Percentiles rank a stretch among this genome's conserved stretches.
Evolutionary conservation across 2,329 filamentous ascomycete species (phyloP).

Genomic region (Fusarium floridanum): DNA sequence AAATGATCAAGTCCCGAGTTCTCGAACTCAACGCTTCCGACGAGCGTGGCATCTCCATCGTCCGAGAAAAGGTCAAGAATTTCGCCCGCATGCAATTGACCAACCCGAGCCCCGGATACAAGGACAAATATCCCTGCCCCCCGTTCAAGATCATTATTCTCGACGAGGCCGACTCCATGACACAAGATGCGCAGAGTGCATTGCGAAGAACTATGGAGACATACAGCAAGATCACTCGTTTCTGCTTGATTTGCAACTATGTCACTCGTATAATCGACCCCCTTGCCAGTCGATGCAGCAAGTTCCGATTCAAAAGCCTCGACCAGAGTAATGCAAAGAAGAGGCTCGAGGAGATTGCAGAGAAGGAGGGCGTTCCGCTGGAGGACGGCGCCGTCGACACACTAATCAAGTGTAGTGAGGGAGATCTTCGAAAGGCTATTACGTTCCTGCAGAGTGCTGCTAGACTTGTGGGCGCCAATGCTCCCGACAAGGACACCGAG

Average conservation of each 20-base stretch:
- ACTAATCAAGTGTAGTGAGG: constrained; percentile 88
- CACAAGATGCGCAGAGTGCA: constrained; percentile 95
- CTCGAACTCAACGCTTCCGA: constrained; percentile 99
- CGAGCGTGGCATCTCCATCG: constrained; percentile 96
- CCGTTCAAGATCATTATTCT: constrained; percentile 99
- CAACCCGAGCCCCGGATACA: constrained; percentile 78
- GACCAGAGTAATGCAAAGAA: constrained; percentile 86
- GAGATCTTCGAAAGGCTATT: constrained; percentile 95
- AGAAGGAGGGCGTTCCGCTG: constrained; percentile 79
- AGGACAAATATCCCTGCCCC: constrained; percentile 86
- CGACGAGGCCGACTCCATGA: constrained; percentile 99
- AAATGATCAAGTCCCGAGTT: constrained; percentile 92
- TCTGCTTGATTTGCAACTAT: constrained; percentile 98
- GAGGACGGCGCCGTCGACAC: constrained; percentile 86
- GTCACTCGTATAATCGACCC: constrained; percentile 98
- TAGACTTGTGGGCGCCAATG: constrained; percentile 79
- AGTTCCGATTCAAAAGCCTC: constrained; percentile 97
- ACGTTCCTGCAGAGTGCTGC: constrained; percentile 97
- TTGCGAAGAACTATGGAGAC: constrained; percentile 97
- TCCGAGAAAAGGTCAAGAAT: constrained; percentile 97
- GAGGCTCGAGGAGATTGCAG: constrained; percentile 85
- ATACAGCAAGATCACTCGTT: constrained; percentile 94
- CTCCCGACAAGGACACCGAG: constrained; percentile 61
- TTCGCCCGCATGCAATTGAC: constrained; percentile 96
- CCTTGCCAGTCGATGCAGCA: constrained; percentile 90